Percentiles rank a stretch among this genome's conserved stretches.
These are phyloP conservation scores for Cyclaneusma minus DNA, from an alignment of 2,329 filamentous ascomycete genomes.

Conservation along the genomic window DNA sequence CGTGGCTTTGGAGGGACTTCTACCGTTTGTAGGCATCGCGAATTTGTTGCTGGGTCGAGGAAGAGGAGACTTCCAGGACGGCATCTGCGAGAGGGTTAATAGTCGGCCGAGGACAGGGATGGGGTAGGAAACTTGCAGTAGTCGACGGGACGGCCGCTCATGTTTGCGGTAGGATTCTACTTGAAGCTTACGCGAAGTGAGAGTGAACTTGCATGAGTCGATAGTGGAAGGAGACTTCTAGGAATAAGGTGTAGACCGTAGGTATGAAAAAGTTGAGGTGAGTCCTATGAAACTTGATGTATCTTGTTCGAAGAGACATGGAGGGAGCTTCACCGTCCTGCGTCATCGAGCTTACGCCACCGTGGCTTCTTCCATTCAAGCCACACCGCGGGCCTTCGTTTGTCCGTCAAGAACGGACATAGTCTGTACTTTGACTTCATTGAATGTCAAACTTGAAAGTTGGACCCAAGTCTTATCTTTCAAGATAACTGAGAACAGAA, in stretches of 20 bases:
- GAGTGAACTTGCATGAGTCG: constrained; percentile 1
- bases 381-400: too few relatives aligned
- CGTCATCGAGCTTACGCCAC: too few relatives aligned
- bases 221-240: not conserved
- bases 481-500: too few relatives aligned
- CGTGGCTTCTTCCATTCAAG: too few relatives aligned
- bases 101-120: not conserved
- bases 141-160: constrained; percentile 16
- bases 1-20: constrained; percentile 2
- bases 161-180: not conserved
- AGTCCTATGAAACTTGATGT: too few relatives aligned
- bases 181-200: not conserved
- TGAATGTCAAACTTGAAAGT: too few relatives aligned
- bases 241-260: constrained; percentile 1
- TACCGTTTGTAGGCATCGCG: constrained; percentile 90
- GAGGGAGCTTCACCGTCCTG: too few relatives aligned
- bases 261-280: constrained; percentile 1
- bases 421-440: too few relatives aligned
- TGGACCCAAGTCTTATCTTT: too few relatives aligned
- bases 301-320: too few relatives aligned
- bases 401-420: too few relatives aligned
- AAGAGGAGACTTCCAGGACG: constrained; percentile 56
- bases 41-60: constrained; percentile 68
- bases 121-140: constrained; percentile 22
- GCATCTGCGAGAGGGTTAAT: constrained; percentile 35